Base-by-base conservation (phyloP, 2,329 filamentous ascomycete species). In the Fusarium sp. region DNA sequence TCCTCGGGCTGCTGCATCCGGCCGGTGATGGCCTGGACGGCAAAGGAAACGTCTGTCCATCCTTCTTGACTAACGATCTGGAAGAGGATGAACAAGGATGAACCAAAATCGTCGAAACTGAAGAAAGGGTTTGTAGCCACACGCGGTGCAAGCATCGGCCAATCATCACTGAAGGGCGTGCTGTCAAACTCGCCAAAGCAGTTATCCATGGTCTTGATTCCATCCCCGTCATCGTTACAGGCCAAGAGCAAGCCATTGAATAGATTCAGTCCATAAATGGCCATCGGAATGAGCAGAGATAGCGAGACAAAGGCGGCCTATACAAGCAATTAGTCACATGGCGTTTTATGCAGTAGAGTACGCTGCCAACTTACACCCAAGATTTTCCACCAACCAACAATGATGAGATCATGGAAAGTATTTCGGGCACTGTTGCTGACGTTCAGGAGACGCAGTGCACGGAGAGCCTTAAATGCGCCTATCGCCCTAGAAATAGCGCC, bases 11-110 rank as follows among this genome's bases (percentile, higher is more conserved):
- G 95, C 26, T 83, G 81, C 58, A 88, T 91, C 29, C 81, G 80
- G 3, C 91, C 92, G 2, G 89, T 93, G 65, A 98, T 95, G 29
- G 88, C 86, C 79, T 96, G 91, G 2, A 89, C 90, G 31, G 86
- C 85, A 80, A 91, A 93, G 73, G 95, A 91, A n/a, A 97, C 92
- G 74, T 97, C 93, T 10, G 89, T 88, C 95, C 96, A 99, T 31
- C 95, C 95, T 81, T 99, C 96, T 76, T 99, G 95, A 48, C 94
- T 98, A 38, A 98, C 94, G 77, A 99, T 97, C 75, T 98, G 93
- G 79, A 97, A 99, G 58, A 99, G 90, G 61, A 96, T 96, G 79
- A 98, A 98, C 31, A 99, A 83, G 0, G 94, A 91, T 50, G 91
- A 86, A n/a, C 90, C 91, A 71, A 99, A 99, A 73, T 96, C 91